A percentile compares a stretch with the other conserved stretches of the same genome.
phyloP scores from a whole-genome alignment of 1,284 basidiomycete species.

The Ustilago hordei region DNA sequence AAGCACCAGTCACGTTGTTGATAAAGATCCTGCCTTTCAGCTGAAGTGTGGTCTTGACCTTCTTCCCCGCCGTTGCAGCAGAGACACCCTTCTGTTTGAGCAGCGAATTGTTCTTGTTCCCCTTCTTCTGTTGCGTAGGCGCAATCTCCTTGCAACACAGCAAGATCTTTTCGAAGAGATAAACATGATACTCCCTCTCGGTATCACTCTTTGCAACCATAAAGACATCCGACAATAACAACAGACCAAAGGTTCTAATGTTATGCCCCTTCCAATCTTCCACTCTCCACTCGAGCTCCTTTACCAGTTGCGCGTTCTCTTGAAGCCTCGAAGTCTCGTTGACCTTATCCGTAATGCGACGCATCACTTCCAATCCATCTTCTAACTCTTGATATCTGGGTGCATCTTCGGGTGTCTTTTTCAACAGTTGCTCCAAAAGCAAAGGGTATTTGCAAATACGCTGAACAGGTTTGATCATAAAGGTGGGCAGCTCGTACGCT shows the following conservation, averaged over 20 bases:
- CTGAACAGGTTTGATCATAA: slow-evolving; percentile 83
- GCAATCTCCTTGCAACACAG: slow-evolving; percentile 92
- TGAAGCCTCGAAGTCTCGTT: slow-evolving; percentile 91
- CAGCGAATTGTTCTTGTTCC: slow-evolving; percentile 59
- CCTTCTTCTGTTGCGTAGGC: slow-evolving; percentile 71
- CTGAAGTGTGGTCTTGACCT: slow-evolving; percentile 78
- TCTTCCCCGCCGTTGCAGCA: slow-evolving; percentile 40
- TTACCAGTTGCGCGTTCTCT: slow-evolving; percentile 85
- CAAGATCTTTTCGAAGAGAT: slow-evolving; percentile 98
- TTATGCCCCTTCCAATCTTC: slow-evolving; percentile 99
- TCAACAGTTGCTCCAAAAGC: slow-evolving; percentile 75
- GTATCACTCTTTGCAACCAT: slow-evolving; percentile 95
- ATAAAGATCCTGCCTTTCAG: slow-evolving; percentile 97
- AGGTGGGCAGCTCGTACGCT: slow-evolving; percentile 82
- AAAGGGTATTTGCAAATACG: slow-evolving; percentile 82
- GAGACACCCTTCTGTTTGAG: slow-evolving; percentile 54
- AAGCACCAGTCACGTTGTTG: slow-evolving; percentile 89
- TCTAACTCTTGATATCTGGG: slow-evolving; percentile 80
- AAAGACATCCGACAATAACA: slow-evolving; percentile 93
- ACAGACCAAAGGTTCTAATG: slow-evolving; percentile 88
- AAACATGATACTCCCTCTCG: slow-evolving; percentile 97
- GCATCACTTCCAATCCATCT: slow-evolving; percentile 84
- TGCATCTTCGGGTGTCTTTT: slow-evolving; percentile 72
- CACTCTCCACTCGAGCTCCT: slow-evolving; percentile 87
- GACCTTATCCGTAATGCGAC: slow-evolving; percentile 93